Evolutionary conservation across 1,284 basidiomycete species (phyloP).

Genomic region (Cronartium quercuum): DNA sequence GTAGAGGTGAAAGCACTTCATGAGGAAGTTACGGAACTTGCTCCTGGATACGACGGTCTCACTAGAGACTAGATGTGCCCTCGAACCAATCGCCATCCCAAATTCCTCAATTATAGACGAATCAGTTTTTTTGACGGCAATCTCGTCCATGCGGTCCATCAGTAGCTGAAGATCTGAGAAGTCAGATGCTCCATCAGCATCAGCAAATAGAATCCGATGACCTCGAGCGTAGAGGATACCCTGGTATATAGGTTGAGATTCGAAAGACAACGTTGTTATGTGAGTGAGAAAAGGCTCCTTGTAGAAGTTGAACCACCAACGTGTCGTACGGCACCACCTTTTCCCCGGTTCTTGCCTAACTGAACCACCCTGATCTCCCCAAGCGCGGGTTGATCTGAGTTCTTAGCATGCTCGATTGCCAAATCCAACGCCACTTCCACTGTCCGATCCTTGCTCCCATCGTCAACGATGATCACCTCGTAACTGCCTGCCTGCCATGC

Average conservation of each 20-base stretch:
- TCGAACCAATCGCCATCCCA: slow-evolving; percentile 62
- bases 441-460: slow-evolving; percentile 75
- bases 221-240: slow-evolving; percentile 74
- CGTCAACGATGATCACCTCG: slow-evolving; percentile 82
- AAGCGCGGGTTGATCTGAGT: slow-evolving; percentile 47
- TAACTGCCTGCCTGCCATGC: slow-evolving; percentile 48
- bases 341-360: slow-evolving; percentile 75
- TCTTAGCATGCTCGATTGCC: slow-evolving; percentile 55
- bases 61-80: slow-evolving; percentile 82
- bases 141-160: slow-evolving; percentile 64
- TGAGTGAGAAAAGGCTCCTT: background rate
- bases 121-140: slow-evolving; percentile 48
- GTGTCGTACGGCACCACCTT: slow-evolving; percentile 84
- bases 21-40: slow-evolving; percentile 75
- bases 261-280: background rate
- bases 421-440: slow-evolving; percentile 61
- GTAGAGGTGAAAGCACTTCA: slow-evolving; percentile 82
- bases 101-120: background rate
- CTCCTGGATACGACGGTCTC: slow-evolving; percentile 93
- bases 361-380: slow-evolving; percentile 63
- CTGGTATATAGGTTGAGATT: slow-evolving; percentile 40
- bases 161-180: slow-evolving; percentile 72
- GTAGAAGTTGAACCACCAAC: slow-evolving; percentile 48
- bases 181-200: slow-evolving; percentile 83
- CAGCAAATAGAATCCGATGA: slow-evolving; percentile 74